Base-by-base conservation (phyloP, 495 filamentous ascomycete species). In the Penicillium waksmanii region DNA sequence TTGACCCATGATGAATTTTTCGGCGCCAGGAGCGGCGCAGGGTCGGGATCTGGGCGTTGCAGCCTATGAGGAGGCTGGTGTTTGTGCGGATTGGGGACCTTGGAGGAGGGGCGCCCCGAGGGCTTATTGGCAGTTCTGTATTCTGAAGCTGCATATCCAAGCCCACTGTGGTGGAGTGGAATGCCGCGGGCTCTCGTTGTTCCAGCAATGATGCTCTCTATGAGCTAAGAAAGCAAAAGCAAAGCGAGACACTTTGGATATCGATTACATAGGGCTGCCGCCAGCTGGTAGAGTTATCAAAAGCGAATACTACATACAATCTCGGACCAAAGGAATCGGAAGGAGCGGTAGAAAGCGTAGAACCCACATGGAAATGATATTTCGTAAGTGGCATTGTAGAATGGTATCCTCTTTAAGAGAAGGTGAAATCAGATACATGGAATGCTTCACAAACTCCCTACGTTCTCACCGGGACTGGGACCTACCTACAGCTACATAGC, bases 21-120 rank as follows among this genome's bases (percentile, higher is more conserved):
- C 44, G 55, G 67, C 67, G 67, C 67, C 57, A 67, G 51, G 42
- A 65, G 67, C 67, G 67, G 67, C 42, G 57, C 57, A 57, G 52
- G 44, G 19, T 56, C 49, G 34, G 46, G 56, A 27, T 61, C 27
- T 44, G 25, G 48, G 51, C 23, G 47, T 53, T 55, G 50, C 38
- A 56, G 65, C 67, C 67, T 70, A 65, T 67, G 55, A 66, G 53
- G 19, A 55, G 61, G 48, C 65, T 31, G 58, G 17, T 55, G 38
- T 59, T 62, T 57, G 61, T 27, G 47, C 56, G 44, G 40, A 47
- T 57, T 63, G 67, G 48, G 64, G 64, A 69, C 67, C 67, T 69
- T 69, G 67, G 62, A 61, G 64, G 64, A 66, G 66, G 66, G 64
- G 64, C 21, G 61, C 46, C 42, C 5, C 12, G 33, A 38, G 31